Evolutionary conservation across 2,329 filamentous ascomycete species (phyloP).

Genomic region (Aaosphaeria pasadenensis): DNA sequence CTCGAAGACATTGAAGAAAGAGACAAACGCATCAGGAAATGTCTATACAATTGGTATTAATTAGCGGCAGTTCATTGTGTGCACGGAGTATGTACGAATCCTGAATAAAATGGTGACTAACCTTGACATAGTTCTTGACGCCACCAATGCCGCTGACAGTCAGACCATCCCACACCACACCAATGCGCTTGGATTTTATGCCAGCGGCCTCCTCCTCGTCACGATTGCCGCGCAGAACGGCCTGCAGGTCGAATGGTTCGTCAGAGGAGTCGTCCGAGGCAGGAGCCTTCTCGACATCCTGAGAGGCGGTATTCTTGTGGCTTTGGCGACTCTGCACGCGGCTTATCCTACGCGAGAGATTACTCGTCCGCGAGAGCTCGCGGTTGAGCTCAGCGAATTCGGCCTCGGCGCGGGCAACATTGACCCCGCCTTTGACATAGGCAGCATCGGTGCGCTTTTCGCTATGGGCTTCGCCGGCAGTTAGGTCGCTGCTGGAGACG

Average conservation of each 20-base stretch:
- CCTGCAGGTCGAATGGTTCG: slow-evolving; percentile 71
- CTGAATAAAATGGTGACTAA: slow-evolving; percentile 9
- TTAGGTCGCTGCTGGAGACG: slow-evolving; percentile 17
- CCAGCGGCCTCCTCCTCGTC: slow-evolving; percentile 72
- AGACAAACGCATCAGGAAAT: slow-evolving; percentile 73
- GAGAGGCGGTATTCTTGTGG: slow-evolving; percentile 27
- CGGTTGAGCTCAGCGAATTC: slow-evolving; percentile 66
- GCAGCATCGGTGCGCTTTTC: background rate
- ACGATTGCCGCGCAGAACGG: slow-evolving; percentile 67
- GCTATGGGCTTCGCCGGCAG: background rate
- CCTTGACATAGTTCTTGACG: slow-evolving; percentile 63
- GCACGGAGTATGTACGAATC: background rate
- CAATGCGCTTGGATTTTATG: slow-evolving; percentile 70
- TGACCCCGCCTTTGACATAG: slow-evolving; percentile 47
- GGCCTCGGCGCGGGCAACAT: slow-evolving; percentile 64
- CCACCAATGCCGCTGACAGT: slow-evolving; percentile 75
- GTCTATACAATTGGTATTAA: slow-evolving; percentile 44
- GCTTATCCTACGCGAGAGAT: slow-evolving; percentile 36
- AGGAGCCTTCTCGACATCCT: slow-evolving; percentile 59
- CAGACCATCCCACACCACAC: slow-evolving; percentile 74
- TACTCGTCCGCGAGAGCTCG: slow-evolving; percentile 41
- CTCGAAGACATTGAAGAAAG: slow-evolving; percentile 72
- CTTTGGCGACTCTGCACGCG: slow-evolving; percentile 47
- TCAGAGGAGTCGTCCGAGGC: slow-evolving; percentile 33
- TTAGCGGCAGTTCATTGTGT: slow-evolving; percentile 4